A percentile compares a stretch with the other conserved stretches of the same genome.
These are phyloP conservation scores for Chaetomium sp. DNA, from an alignment of 2,329 filamentous ascomycete species.

Conservation along the genomic window DNA sequence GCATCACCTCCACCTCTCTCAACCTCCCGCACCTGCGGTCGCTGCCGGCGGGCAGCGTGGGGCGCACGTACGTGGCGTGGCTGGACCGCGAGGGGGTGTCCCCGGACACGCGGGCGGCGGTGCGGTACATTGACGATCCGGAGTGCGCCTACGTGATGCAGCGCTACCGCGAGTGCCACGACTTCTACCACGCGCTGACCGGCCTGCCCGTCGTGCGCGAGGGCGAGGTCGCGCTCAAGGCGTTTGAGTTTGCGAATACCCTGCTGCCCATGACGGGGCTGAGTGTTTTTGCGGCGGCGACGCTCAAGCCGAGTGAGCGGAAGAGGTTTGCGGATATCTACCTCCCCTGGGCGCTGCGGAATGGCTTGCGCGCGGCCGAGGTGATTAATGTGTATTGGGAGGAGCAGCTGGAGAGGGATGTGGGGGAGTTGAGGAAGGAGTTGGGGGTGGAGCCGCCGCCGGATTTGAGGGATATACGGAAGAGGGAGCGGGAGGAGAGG, in stretches of 20 bases:
- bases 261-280: constrained; percentile 92
- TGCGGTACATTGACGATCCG: constrained; percentile 90
- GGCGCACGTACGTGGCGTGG: constrained; percentile 82
- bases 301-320: constrained; percentile 80
- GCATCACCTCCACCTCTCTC: constrained; percentile 76
- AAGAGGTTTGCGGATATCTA: constrained; percentile 73
- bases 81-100: constrained; percentile 92
- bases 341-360: constrained; percentile 86
- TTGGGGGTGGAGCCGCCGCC: constrained; percentile 87
- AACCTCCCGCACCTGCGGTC: constrained; percentile 68
- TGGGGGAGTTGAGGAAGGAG: constrained; percentile 70
- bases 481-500: constrained; percentile 67
- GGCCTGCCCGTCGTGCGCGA: constrained; percentile 90
- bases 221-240: constrained; percentile 95
- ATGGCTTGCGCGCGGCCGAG: constrained; percentile 74
- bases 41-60: constrained; percentile 73
- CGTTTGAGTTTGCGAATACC: constrained; percentile 96
- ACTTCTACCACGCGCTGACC: constrained; percentile 95
- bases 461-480: constrained; percentile 78
- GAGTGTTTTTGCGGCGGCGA: constrained; percentile 81
- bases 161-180: constrained; percentile 93
- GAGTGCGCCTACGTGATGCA: constrained; percentile 99
- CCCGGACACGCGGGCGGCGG: constrained; percentile 79
- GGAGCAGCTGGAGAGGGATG: constrained; percentile 83
- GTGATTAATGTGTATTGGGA: constrained; percentile 99